Conservation (phyloP, 1,284 basidiomycete genomes). For the Apiotrichum akiyoshidainum region DNA sequence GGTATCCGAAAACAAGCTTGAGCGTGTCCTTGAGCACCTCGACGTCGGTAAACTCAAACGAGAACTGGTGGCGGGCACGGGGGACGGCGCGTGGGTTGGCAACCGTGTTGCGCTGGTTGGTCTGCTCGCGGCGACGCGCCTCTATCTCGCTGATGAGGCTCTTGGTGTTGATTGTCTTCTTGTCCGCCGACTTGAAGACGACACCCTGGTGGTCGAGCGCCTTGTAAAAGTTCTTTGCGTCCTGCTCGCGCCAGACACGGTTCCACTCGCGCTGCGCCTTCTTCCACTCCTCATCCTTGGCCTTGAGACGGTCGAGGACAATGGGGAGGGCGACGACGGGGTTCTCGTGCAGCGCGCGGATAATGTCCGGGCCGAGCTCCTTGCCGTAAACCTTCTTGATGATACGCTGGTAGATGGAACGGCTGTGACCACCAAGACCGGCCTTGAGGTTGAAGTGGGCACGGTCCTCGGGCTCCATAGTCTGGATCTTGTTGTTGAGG, state of each 20-base stretch:
- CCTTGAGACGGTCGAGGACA: conserved; percentile 82
- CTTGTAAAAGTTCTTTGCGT: conserved; percentile 96
- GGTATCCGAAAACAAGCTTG: conserved; percentile 83
- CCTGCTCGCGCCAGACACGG: conserved; percentile 94
- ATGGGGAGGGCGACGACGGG: conserved; percentile 89
- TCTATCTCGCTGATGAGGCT: conserved; percentile 88
- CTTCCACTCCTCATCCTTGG: conserved; percentile 98
- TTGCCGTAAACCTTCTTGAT: conserved; percentile 92
- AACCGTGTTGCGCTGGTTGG: conserved; percentile 68
- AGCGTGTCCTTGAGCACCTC: conserved; percentile 80
- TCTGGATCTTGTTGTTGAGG: conserved; percentile 76
- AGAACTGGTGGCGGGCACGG: conserved; percentile 63
- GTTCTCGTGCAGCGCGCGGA: conserved; percentile 87
- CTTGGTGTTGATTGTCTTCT: conserved; percentile 90
- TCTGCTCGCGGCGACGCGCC: conserved; percentile 66
- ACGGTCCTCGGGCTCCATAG: conserved; percentile 86
- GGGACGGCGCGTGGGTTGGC: conserved; percentile 59
- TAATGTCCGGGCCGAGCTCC: conserved; percentile 74
- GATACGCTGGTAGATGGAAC: conserved; percentile 86
- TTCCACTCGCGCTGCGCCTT: conserved; percentile 93
- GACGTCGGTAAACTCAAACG: conserved; percentile 74
- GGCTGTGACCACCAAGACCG: conserved; percentile 83
- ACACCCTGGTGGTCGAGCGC: conserved; percentile 94
- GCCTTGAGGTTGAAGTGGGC: conserved; percentile 77
- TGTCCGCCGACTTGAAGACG: conserved; percentile 91